A percentile compares a stretch with the other conserved stretches of the same genome.
Evolutionary conservation across 2,329 filamentous ascomycete species (phyloP).

Genomic region (Cladosporium sp.): DNA sequence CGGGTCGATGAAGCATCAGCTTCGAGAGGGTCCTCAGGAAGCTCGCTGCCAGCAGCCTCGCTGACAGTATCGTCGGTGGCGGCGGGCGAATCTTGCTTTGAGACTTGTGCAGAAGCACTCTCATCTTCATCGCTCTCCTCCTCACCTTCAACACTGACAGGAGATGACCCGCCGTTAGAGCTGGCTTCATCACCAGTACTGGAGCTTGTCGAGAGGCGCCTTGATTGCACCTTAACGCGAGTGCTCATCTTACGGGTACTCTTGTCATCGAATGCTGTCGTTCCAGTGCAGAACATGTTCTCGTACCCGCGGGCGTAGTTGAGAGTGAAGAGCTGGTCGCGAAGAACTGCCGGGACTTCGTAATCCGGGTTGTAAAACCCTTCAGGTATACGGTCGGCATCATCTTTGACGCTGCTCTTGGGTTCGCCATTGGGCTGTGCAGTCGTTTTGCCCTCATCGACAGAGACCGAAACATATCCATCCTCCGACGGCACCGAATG

Average conservation of each 20-base stretch:
- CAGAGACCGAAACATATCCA: conserved; percentile 84
- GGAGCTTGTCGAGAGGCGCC: conserved; percentile 31
- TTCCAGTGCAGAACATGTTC: conserved; percentile 57
- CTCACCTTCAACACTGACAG: conserved; percentile 31
- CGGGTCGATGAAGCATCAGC: not conserved
- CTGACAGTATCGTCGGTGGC: conserved; percentile 3
- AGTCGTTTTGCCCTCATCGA: conserved; percentile 58
- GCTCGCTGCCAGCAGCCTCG: conserved; percentile 22
- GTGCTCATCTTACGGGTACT: conserved; percentile 30
- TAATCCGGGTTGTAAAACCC: conserved; percentile 33
- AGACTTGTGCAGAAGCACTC: not conserved
- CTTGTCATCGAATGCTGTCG: conserved; percentile 34
- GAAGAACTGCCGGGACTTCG: conserved; percentile 60
- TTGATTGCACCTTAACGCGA: conserved; percentile 30
- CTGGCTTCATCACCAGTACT: conserved; percentile 28
- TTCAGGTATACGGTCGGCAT: conserved; percentile 29
- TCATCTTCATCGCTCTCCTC: conserved; percentile 27
- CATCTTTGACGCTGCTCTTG: conserved; percentile 34
- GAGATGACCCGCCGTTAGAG: conserved; percentile 22
- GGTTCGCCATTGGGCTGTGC: not conserved
- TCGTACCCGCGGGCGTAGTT: conserved; percentile 63
- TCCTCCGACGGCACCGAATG: conserved; percentile 85
- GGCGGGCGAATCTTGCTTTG: conserved; percentile 12
- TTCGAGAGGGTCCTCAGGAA: conserved; percentile 23
- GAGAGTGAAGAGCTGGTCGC: conserved; percentile 71